phyloP scores from a whole-genome alignment of 1,284 basidiomycete genomes.

The Marasmius sp. region DNA sequence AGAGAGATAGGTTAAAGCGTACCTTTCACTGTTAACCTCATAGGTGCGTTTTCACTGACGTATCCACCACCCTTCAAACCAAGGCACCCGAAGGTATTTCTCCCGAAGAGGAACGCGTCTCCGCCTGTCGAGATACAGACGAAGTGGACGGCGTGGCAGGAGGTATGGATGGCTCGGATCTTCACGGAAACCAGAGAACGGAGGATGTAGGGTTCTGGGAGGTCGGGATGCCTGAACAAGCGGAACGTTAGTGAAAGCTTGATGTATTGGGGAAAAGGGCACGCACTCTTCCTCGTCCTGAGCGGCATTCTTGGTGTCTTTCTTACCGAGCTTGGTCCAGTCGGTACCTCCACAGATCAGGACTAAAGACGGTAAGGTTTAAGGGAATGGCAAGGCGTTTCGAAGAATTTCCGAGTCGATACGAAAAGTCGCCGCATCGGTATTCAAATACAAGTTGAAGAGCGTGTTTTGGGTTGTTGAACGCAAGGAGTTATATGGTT shows the following conservation, averaged over 20 bases:
- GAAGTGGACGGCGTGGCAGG: slow-evolving; percentile 72
- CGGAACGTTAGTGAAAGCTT: slow-evolving; percentile 3
- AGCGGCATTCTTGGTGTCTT: slow-evolving; percentile 51
- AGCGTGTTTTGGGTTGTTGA: too few relatives aligned
- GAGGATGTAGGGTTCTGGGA: slow-evolving; percentile 84
- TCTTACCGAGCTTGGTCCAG: slow-evolving; percentile 74
- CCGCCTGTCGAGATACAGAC: slow-evolving; percentile 77
- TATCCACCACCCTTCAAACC: slow-evolving; percentile 47
- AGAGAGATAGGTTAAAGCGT: background rate
- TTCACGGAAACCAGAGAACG: slow-evolving; percentile 85
- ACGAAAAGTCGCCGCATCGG: too few relatives aligned
- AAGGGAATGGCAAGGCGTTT: too few relatives aligned
- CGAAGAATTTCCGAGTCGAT: too few relatives aligned
- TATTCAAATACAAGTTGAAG: too few relatives aligned
- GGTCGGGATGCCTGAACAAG: slow-evolving; percentile 58
- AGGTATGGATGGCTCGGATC: slow-evolving; percentile 68
- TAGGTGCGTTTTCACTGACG: slow-evolving; percentile 72
- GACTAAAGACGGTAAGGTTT: slow-evolving; percentile 46
- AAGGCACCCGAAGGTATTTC: slow-evolving; percentile 65
- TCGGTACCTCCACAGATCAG: slow-evolving; percentile 84
- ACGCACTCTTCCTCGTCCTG: slow-evolving; percentile 41
- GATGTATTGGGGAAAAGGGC: slow-evolving; percentile 22
- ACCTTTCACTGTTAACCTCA: background rate
- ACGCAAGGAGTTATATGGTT: too few relatives aligned
- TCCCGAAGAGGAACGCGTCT: slow-evolving; percentile 84